phyloP scores from a whole-genome alignment of 345 rosid species.

The Citrus glauca region DNA sequence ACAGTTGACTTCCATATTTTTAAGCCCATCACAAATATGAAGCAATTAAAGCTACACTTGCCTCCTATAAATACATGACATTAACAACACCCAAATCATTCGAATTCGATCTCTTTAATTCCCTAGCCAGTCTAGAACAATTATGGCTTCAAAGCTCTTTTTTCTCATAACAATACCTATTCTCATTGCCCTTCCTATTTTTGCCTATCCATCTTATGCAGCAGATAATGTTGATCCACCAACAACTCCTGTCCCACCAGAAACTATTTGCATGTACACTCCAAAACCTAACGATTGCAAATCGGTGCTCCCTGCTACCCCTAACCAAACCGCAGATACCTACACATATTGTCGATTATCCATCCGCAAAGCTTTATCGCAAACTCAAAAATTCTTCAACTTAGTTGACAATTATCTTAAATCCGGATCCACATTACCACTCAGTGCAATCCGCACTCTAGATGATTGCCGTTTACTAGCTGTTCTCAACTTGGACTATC shows the following conservation, averaged over 20 bases:
- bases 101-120: background rate
- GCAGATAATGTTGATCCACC: constrained; percentile 18
- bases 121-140: background rate
- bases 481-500: constrained; percentile 48
- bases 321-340: constrained; percentile 40
- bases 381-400: constrained; percentile 48
- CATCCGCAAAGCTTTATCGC: constrained; percentile 56
- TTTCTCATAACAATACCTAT: background rate
- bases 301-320: constrained; percentile 36
- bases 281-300: constrained; percentile 66
- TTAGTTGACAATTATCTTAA: constrained; percentile 52
- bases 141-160: constrained; percentile 21
- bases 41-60: background rate
- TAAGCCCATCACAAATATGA: background rate
- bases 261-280: constrained; percentile 45
- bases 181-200: constrained; percentile 19
- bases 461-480: constrained; percentile 70
- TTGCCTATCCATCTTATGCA: constrained; percentile 20
- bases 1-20: constrained; percentile 17
- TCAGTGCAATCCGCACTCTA: constrained; percentile 55
- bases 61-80: constrained; percentile 16
- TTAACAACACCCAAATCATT: background rate
- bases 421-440: constrained; percentile 32
- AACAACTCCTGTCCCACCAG: constrained; percentile 23
- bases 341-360: constrained; percentile 53